These are phyloP conservation scores for Alternaria metachromatica DNA, from an alignment of 2,329 filamentous ascomycete genomes.

Conservation along the genomic window DNA sequence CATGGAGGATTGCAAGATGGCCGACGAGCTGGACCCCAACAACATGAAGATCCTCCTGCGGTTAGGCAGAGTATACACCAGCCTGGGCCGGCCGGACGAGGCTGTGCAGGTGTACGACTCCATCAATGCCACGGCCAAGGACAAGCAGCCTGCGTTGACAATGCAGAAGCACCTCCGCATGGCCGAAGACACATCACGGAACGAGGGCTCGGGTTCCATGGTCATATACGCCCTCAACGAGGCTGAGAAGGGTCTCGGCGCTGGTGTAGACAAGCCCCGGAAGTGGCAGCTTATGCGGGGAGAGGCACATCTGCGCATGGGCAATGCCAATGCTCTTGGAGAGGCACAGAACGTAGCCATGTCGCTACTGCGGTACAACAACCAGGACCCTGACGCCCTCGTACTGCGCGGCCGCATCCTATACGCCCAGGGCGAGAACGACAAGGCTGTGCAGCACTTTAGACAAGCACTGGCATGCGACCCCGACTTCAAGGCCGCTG, in stretches of 20 bases:
- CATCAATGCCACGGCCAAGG: conserved; percentile 84
- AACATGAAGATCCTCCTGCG: conserved; percentile 90
- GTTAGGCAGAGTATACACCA: conserved; percentile 87
- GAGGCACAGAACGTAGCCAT: conserved; percentile 95
- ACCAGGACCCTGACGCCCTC: conserved; percentile 89
- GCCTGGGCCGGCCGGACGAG: conserved; percentile 83
- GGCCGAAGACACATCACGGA: conserved; percentile 77
- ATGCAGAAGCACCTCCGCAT: conserved; percentile 85
- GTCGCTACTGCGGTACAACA: conserved; percentile 82
- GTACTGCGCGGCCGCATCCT: conserved; percentile 86
- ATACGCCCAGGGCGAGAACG: conserved; percentile 91
- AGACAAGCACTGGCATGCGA: conserved; percentile 88
- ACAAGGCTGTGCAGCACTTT: conserved; percentile 92
- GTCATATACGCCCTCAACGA: conserved; percentile 89
- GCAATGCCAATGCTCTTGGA: conserved; percentile 83
- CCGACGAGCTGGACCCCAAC: conserved; percentile 81
- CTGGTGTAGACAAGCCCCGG: conserved; percentile 78
- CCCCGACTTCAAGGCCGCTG: conserved; percentile 86
- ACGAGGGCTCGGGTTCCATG: conserved; percentile 86
- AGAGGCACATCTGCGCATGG: conserved; percentile 92
- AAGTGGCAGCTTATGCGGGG: conserved; percentile 95
- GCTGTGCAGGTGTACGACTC: conserved; percentile 81
- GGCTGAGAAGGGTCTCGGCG: conserved; percentile 80
- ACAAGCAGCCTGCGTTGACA: conserved; percentile 79
- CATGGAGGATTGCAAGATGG: conserved; percentile 83